A percentile compares a stretch with the other conserved stretches of the same genome.
phyloP scores from a whole-genome alignment of 2,329 filamentous ascomycete genomes.

The Monosporascus sp. region DNA sequence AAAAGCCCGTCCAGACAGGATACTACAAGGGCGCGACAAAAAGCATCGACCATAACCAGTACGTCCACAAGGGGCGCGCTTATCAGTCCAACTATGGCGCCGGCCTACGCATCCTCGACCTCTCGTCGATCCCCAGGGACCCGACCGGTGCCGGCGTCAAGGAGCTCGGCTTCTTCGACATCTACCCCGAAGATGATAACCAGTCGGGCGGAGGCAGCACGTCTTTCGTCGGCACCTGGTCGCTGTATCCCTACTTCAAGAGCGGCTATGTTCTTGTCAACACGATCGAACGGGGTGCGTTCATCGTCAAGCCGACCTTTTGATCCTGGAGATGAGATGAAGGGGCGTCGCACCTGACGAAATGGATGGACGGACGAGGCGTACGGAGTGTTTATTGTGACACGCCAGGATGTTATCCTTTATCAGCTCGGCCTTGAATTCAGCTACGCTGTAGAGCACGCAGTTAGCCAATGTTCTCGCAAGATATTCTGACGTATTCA shows the following conservation, averaged over 20 bases:
- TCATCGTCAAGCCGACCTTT: conserved; percentile 34
- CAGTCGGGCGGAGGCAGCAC: conserved; percentile 31
- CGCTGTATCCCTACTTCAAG: conserved; percentile 42
- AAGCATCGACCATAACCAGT: conserved; percentile 45
- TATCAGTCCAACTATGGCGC: conserved; percentile 47
- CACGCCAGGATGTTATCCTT: too few relatives aligned
- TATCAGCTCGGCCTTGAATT: too few relatives aligned
- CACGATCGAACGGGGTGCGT: conserved; percentile 46
- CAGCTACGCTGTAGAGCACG: too few relatives aligned
- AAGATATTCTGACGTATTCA: too few relatives aligned
- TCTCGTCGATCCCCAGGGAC: conserved; percentile 30
- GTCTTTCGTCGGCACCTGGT: conserved; percentile 41
- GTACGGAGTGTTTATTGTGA: too few relatives aligned
- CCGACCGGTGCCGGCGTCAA: conserved; percentile 39
- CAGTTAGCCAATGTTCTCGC: too few relatives aligned
- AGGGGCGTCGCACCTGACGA: too few relatives aligned
- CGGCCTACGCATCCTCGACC: conserved; percentile 38
- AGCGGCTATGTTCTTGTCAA: conserved; percentile 45
- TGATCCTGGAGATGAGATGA: background rate
- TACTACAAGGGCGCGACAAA: conserved; percentile 34
- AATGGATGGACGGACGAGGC: too few relatives aligned
- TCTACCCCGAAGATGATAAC: conserved; percentile 44
- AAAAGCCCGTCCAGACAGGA: conserved; percentile 37
- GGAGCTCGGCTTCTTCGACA: conserved; percentile 45
- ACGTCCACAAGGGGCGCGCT: conserved; percentile 36